Evolutionary conservation across 176 grass and related monocot species (phyloP).

Genomic region (Juncus effusus): DNA sequence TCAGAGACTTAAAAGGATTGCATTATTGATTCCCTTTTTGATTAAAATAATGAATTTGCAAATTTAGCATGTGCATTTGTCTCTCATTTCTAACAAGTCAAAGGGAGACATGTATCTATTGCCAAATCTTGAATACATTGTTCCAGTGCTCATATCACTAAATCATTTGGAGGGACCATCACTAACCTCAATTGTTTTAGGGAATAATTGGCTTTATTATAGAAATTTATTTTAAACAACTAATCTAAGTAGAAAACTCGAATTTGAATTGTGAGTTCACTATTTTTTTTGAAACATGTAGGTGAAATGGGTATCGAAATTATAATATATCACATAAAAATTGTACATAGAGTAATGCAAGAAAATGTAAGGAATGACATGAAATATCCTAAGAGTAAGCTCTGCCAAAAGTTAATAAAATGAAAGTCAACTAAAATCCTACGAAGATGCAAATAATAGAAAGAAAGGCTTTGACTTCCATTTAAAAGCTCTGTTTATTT

Average conservation of each 20-base stretch:
- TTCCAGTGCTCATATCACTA: slow-evolving; percentile 20
- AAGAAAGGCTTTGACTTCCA: no score
- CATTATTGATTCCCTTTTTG: slow-evolving; percentile 9
- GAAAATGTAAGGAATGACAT: no score
- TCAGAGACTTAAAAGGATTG: not conserved
- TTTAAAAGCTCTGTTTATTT: no score
- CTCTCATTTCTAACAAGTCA: slow-evolving; percentile 18
- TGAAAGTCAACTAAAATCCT: no score
- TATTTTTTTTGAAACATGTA: no score
- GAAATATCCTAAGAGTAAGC: not conserved
- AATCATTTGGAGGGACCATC: slow-evolving; percentile 21
- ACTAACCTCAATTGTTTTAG: not conserved
- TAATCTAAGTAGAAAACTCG: slow-evolving; percentile 8
- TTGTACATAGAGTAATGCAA: not conserved
- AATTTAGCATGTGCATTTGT: slow-evolving; percentile 17
- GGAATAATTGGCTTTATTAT: slow-evolving; percentile 5
- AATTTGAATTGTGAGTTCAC: slow-evolving; percentile 17
- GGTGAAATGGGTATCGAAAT: no score
- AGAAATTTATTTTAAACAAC: not conserved
- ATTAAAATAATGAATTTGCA: slow-evolving; percentile 15
- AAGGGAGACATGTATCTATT: slow-evolving; percentile 3
- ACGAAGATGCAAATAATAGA: no score
- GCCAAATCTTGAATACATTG: not conserved
- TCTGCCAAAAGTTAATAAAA: no score
- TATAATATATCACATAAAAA: not conserved